A percentile compares a stretch with the other conserved stretches of the same genome.
Evolutionary conservation across 129 eudicot genomes (phyloP).

Genomic region (Tagetes erecta): DNA sequence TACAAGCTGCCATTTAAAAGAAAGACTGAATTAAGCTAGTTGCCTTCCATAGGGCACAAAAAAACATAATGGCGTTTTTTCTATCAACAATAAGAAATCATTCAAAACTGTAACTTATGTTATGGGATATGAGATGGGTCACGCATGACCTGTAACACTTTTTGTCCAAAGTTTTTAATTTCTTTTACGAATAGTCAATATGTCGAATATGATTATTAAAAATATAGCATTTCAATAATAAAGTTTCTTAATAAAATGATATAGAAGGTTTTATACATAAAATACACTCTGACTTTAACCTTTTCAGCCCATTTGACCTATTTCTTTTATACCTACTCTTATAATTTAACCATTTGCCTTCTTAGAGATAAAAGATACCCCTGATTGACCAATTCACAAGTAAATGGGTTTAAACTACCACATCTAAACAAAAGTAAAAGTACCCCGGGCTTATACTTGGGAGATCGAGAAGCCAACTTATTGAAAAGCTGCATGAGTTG

Average conservation of each 20-base stretch:
- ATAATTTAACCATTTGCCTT: not conserved
- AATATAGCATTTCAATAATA: not conserved
- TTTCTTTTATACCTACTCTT: not conserved
- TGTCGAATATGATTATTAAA: not conserved
- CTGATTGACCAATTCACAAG: not conserved
- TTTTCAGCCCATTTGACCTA: not conserved
- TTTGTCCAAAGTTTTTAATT: not conserved
- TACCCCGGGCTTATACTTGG: conserved; percentile 98
- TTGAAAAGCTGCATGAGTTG: conserved; percentile 97
- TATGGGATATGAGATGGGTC: not conserved
- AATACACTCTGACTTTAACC: not conserved
- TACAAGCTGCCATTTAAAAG: conserved; percentile 71
- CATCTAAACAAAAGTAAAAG: conserved; percentile 10
- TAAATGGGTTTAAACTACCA: not conserved
- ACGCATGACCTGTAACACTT: not conserved
- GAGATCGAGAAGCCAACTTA: conserved; percentile 88
- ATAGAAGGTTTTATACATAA: not conserved
- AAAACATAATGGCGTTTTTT: not conserved
- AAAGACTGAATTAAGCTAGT: conserved; percentile 7
- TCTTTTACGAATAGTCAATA: not conserved
- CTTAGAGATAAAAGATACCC: not conserved
- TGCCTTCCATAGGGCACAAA: conserved; percentile 5
- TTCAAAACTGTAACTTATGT: not conserved
- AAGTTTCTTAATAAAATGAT: not conserved
- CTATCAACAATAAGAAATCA: not conserved